Percentiles rank a stretch among this genome's conserved stretches.
Conservation (phyloP, 2,329 filamentous ascomycete species). For the Curvularia hawaiiensis region DNA sequence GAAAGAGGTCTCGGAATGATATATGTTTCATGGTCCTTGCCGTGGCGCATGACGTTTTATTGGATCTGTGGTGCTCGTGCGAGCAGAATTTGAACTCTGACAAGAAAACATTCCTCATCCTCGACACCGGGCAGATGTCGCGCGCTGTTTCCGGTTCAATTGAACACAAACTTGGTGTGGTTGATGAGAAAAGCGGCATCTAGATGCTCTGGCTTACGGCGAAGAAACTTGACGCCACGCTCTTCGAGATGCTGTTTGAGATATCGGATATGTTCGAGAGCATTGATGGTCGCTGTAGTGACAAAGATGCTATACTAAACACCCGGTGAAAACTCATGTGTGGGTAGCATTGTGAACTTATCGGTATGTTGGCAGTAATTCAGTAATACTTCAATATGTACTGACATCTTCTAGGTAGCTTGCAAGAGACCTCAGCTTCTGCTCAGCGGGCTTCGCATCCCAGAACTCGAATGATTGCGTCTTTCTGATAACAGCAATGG, state of each 20-base stretch:
- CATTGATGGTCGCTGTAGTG: slow-evolving; percentile 26
- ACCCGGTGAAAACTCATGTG: slow-evolving; percentile 19
- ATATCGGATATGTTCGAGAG: slow-evolving; percentile 24
- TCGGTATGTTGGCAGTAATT: neutral
- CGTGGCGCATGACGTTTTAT: slow-evolving; percentile 27
- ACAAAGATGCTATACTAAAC: slow-evolving; percentile 23
- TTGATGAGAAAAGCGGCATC: slow-evolving; percentile 16
- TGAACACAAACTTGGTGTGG: slow-evolving; percentile 23
- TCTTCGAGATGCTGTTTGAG: slow-evolving; percentile 12
- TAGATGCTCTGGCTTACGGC: slow-evolving; percentile 17
- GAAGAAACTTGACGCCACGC: slow-evolving; percentile 18
- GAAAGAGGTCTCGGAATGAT: slow-evolving; percentile 27
- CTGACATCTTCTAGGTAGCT: slow-evolving; percentile 24
- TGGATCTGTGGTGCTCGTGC: slow-evolving; percentile 20
- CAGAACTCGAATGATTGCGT: slow-evolving; percentile 25
- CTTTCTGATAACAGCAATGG: slow-evolving; percentile 18
- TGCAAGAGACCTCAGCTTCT: slow-evolving; percentile 24
- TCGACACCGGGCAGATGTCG: slow-evolving; percentile 18
- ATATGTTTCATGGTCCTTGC: slow-evolving; percentile 28
- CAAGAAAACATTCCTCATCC: slow-evolving; percentile 22
- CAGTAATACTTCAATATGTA: neutral
- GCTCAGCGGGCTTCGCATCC: slow-evolving; percentile 18
- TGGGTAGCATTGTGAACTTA: slow-evolving; percentile 20
- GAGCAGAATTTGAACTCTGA: slow-evolving; percentile 25
- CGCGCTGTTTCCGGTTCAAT: slow-evolving; percentile 26